These are phyloP conservation scores for Calocybe indica DNA, from an alignment of 768 basidiomycete genomes.

Conservation along the genomic window DNA sequence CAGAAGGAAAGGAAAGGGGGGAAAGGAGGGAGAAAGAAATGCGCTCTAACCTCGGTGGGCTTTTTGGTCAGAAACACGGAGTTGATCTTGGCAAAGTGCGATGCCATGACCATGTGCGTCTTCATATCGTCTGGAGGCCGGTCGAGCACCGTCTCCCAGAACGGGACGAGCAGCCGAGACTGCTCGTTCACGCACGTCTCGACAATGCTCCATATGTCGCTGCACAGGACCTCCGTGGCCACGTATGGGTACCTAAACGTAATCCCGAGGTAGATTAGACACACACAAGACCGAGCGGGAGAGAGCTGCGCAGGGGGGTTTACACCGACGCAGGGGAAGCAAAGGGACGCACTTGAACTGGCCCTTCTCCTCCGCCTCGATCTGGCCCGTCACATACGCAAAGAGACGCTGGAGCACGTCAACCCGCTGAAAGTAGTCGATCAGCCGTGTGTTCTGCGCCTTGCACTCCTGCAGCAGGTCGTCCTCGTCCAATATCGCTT, in stretches of 20 bases:
- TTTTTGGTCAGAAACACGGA: constrained; percentile 84
- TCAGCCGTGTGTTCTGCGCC: constrained; percentile 83
- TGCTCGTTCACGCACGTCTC: constrained; percentile 78
- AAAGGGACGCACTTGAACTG: constrained; percentile 70
- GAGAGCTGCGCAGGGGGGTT: not conserved
- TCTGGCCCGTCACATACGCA: constrained; percentile 83
- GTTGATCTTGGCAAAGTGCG: constrained; percentile 94
- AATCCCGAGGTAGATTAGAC: too few relatives aligned
- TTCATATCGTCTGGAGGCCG: constrained; percentile 82
- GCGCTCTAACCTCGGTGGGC: constrained; percentile 64
- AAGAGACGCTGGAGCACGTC: constrained; percentile 78
- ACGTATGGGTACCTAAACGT: constrained; percentile 78
- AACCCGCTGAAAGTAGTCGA: constrained; percentile 79
- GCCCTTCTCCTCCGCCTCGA: constrained; percentile 73
- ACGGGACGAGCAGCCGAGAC: constrained; percentile 70
- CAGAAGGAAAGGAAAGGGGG: constrained; percentile 14
- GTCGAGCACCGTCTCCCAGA: constrained; percentile 89
- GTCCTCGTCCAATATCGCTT: constrained; percentile 89
- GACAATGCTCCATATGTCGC: constrained; percentile 92
- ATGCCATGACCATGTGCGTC: constrained; percentile 79
- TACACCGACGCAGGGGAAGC: not conserved
- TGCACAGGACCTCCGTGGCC: constrained; percentile 91
- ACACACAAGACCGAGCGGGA: too few relatives aligned
- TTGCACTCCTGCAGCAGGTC: constrained; percentile 96
- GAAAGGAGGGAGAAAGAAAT: too few relatives aligned